Percentiles rank a stretch among this genome's conserved stretches.
phyloP scores from a whole-genome alignment of 352 stramenopile genomes.

The Plasmopara halstedii region DNA sequence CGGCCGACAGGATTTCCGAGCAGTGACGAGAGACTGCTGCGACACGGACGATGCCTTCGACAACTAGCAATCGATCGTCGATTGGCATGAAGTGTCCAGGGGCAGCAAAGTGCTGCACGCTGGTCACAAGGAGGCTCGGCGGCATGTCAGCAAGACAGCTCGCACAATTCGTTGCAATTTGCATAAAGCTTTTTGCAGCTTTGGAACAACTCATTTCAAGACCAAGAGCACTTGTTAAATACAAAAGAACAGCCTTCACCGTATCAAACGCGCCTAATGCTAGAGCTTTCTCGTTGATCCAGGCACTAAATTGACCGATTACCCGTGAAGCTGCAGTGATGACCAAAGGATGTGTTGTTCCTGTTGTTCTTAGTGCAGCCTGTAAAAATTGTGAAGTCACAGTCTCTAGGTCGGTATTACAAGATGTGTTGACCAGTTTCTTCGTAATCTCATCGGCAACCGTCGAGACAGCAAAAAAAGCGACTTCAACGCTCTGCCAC shows the following conservation, averaged over 20 bases:
- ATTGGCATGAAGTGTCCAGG: conserved; percentile 27
- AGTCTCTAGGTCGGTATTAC: conserved; percentile 25
- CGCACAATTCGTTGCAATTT: conserved; percentile 46
- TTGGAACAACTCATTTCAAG: conserved; percentile 28
- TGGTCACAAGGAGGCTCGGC: conserved; percentile 33
- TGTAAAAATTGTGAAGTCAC: conserved; percentile 44
- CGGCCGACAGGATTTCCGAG: conserved; percentile 37
- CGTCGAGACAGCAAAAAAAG: conserved; percentile 45
- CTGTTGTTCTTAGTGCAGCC: conserved; percentile 22
- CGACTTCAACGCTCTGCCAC: conserved; percentile 54
- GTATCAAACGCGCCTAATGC: conserved; percentile 27
- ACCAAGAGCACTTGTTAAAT: conserved; percentile 41
- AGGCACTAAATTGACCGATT: conserved; percentile 47
- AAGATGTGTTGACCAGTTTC: conserved; percentile 18
- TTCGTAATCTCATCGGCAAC: conserved; percentile 58
- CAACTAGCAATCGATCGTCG: conserved; percentile 48
- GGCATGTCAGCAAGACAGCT: conserved; percentile 37
- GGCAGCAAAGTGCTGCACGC: conserved; percentile 36
- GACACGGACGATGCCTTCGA: conserved; percentile 55
- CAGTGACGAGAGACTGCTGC: conserved; percentile 41
- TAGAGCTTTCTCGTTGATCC: conserved; percentile 42
- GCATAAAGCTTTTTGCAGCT: conserved; percentile 68
- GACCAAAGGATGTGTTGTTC: conserved; percentile 31
- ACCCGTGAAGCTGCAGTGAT: conserved; percentile 40
- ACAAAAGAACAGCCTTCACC: conserved; percentile 39